Conservation (phyloP, 495 filamentous ascomycete species). For the Hypoxylon subgilvum region DNA sequence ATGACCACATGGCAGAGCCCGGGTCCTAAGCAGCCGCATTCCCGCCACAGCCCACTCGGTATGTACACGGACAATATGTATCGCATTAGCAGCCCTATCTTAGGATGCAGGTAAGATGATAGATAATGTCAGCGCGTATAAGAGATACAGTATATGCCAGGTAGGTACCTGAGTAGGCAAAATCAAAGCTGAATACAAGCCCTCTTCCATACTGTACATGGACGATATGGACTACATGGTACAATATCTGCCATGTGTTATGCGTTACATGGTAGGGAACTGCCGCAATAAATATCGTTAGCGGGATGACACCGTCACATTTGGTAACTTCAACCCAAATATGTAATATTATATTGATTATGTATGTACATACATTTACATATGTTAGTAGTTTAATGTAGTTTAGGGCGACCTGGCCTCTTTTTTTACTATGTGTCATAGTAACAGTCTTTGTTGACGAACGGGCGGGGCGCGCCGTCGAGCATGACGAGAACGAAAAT, state of each 20-base stretch:
- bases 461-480: conserved; percentile 2
- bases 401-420: conserved; percentile 5
- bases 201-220: conserved; percentile 8
- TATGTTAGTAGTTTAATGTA: too few species aligned
- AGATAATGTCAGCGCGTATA: neutral
- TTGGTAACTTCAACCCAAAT: conserved; percentile 28
- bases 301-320: conserved; percentile 40
- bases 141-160: neutral
- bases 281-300: conserved; percentile 32
- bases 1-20: conserved; percentile 38
- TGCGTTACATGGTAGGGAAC: conserved; percentile 38
- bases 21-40: conserved; percentile 33
- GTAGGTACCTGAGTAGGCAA: neutral
- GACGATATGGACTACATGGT: conserved; percentile 17
- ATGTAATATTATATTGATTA: conserved; percentile 26
- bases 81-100: conserved; percentile 28
- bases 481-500: conserved; percentile 1
- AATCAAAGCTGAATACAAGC: neutral
- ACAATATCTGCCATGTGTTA: conserved; percentile 36
- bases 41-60: conserved; percentile 28
- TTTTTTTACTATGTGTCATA: neutral
- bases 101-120: conserved; percentile 15
- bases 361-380: too few species aligned
- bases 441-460: neutral
- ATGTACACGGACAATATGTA: conserved; percentile 22